These are phyloP conservation scores for Ophiostoma fasciatum DNA, from an alignment of 2,329 filamentous ascomycete species.

Conservation along the genomic window DNA sequence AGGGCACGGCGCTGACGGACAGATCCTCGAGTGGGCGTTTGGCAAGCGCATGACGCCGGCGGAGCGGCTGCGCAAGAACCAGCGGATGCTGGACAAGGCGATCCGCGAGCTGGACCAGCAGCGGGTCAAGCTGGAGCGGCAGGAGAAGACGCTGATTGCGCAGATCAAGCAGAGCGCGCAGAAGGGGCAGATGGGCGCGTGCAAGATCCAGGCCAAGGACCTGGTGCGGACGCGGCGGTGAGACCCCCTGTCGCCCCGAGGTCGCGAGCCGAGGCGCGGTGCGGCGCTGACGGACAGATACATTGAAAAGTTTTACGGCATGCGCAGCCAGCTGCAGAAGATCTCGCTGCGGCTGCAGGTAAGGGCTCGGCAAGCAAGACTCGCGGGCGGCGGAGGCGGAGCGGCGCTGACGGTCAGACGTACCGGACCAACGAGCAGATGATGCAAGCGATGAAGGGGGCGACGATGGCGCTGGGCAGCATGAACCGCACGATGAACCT, in stretches of 20 bases:
- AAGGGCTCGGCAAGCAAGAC: no score
- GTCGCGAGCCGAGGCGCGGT: no score
- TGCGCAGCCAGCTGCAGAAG: constrained; percentile 93
- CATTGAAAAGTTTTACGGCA: constrained; percentile 95
- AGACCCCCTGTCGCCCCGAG: constrained; percentile 3
- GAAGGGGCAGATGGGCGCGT: constrained; percentile 95
- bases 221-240: constrained; percentile 77
- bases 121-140: constrained; percentile 89
- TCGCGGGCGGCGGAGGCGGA: no score
- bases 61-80: constrained; percentile 82
- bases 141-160: constrained; percentile 90
- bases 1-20: not conserved
- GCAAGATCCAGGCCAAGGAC: constrained; percentile 97
- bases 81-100: constrained; percentile 91
- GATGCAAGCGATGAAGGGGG: constrained; percentile 99
- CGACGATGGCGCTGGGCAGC: constrained; percentile 78
- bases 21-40: constrained; percentile 98
- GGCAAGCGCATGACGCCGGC: constrained; percentile 98
- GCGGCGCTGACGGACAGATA: no score
- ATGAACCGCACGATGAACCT: constrained; percentile 99
- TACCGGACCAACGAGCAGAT: constrained; percentile 98
- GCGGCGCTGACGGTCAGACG: constrained; percentile 51
- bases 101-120: constrained; percentile 93
- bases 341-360: constrained; percentile 92
- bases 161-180: constrained; percentile 99